phyloP scores from a whole-genome alignment of 2,329 filamentous ascomycete species.

The Dothidotthia symphoricarpi region DNA sequence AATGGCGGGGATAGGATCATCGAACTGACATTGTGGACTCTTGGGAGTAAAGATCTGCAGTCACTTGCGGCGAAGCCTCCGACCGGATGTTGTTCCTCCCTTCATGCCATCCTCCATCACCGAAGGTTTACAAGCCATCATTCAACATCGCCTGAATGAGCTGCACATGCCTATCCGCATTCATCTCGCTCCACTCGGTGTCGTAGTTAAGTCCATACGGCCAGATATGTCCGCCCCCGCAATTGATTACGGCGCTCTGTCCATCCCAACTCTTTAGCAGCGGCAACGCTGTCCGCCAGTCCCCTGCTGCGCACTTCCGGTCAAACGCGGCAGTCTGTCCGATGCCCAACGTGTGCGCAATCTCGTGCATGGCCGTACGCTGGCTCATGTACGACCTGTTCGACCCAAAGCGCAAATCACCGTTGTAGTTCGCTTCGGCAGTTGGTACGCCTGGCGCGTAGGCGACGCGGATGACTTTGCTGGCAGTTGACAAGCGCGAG shows the following conservation, averaged over 20 bases:
- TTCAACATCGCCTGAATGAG: conserved; percentile 35
- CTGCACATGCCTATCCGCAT: conserved; percentile 36
- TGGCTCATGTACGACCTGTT: conserved; percentile 37
- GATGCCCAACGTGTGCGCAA: conserved; percentile 35
- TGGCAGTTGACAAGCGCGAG: conserved; percentile 19
- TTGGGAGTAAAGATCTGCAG: no score
- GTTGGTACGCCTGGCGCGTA: conserved; percentile 36
- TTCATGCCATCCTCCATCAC: no score
- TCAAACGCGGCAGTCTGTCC: conserved; percentile 36
- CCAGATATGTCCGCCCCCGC: conserved; percentile 36
- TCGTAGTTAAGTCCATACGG: conserved; percentile 40
- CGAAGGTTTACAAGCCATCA: conserved; percentile 34
- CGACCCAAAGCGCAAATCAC: conserved; percentile 36
- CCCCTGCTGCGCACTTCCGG: conserved; percentile 27
- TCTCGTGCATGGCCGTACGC: conserved; percentile 39
- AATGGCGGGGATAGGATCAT: no score
- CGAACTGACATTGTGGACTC: no score
- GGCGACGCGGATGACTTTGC: conserved; percentile 29
- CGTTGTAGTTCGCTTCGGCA: conserved; percentile 38
- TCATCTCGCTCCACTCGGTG: conserved; percentile 38
- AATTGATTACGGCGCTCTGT: conserved; percentile 30
- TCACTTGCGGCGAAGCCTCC: no score
- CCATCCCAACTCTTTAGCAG: conserved; percentile 35
- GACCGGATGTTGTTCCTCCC: no score
- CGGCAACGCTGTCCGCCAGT: conserved; percentile 36